Evolutionary conservation across 2,329 filamentous ascomycete species (phyloP).

Genomic region (Sporothrix globosa): DNA sequence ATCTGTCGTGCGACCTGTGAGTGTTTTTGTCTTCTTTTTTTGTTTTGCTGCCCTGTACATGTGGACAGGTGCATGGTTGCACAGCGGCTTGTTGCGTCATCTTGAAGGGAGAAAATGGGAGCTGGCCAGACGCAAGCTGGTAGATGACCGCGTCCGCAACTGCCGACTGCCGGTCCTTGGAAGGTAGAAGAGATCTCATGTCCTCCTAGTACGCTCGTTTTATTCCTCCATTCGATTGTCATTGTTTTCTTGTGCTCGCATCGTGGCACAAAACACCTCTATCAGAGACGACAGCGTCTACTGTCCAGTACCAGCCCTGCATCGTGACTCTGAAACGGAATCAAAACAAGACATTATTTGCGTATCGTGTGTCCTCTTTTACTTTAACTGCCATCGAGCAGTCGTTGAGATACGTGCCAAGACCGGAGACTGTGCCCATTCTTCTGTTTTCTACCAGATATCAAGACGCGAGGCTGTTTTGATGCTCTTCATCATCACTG

Average conservation of each 20-base stretch:
- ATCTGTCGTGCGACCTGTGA: constrained; percentile 12
- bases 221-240: neutral
- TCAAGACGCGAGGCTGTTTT: neutral
- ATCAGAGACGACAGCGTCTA: neutral
- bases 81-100: constrained; percentile 19
- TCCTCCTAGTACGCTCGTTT: neutral
- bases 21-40: no score
- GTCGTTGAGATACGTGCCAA: neutral
- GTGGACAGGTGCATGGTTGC: neutral
- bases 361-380: neutral
- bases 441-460: neutral
- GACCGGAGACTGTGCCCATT: neutral
- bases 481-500: neutral
- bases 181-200: no score
- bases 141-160: neutral
- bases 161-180: neutral
- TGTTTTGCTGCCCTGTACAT: neutral
- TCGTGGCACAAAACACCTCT: constrained; percentile 2
- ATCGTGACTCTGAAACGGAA: neutral
- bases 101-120: neutral
- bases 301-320: neutral
- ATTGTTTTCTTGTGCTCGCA: neutral
- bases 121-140: neutral
- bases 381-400: neutral
- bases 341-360: neutral